These are phyloP conservation scores for Daldinia decipiens DNA, from an alignment of 495 filamentous ascomycete species.

Conservation along the genomic window DNA sequence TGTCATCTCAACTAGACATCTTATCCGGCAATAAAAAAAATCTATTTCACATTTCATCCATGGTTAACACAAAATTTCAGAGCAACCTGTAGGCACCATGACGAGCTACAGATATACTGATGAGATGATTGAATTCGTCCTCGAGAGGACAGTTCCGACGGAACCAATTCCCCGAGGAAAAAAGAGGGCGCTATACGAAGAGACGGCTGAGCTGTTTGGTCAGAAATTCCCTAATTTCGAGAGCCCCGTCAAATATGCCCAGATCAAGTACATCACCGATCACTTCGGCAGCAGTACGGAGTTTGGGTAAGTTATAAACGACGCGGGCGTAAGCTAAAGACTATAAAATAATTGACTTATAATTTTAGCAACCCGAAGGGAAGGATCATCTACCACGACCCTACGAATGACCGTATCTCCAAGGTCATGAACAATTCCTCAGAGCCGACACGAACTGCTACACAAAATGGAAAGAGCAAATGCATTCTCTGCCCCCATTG, in stretches of 20 bases:
- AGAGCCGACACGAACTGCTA: not conserved
- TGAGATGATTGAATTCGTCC: slow-evolving; percentile 22
- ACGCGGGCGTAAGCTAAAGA: not conserved
- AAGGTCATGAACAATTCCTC: not conserved
- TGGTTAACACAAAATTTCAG: not conserved
- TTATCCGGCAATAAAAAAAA: not conserved
- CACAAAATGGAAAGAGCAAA: not conserved
- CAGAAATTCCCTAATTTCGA: slow-evolving; percentile 1
- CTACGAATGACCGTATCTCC: not conserved
- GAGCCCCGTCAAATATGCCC: not conserved
- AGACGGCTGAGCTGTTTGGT: slow-evolving; percentile 7
- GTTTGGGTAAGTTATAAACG: slow-evolving; percentile 26
- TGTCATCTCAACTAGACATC: not conserved
- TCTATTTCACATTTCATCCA: not conserved
- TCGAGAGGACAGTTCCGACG: slow-evolving; percentile 13
- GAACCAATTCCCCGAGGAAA: slow-evolving; percentile 10
- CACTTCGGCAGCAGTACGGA: slow-evolving; percentile 20
- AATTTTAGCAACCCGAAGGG: slow-evolving; percentile 10
- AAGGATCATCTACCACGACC: not conserved
- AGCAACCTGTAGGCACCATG: not conserved
- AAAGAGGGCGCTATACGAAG: not conserved
- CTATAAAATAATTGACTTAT: slow-evolving; percentile 8
- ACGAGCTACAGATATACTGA: slow-evolving; percentile 16
- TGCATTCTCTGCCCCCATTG: not conserved
- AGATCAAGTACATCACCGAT: slow-evolving; percentile 26